These are phyloP conservation scores for Termitomyces sp. DNA, from an alignment of 768 basidiomycete species.

Conservation along the genomic window DNA sequence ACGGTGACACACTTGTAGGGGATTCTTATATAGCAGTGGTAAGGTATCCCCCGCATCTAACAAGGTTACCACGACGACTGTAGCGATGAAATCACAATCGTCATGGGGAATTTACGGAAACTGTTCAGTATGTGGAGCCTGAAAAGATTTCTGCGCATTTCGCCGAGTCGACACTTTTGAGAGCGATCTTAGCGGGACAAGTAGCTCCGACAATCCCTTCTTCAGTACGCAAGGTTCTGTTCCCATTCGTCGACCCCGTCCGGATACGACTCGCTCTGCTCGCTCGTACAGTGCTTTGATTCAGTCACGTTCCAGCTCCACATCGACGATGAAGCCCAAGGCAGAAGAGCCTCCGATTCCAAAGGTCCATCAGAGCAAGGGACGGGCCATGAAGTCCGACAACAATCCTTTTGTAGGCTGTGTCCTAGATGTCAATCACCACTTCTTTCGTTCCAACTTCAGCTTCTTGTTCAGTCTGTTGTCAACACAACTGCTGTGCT, in stretches of 20 bases:
- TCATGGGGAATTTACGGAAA: conserved; percentile 66
- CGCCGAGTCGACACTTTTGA: conserved; percentile 9
- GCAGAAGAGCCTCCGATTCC: not conserved
- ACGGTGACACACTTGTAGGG: conserved; percentile 40
- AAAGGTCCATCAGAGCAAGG: conserved; percentile 20
- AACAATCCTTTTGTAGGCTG: conserved; percentile 30
- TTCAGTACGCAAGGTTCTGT: conserved; percentile 23
- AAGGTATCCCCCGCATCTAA: no score
- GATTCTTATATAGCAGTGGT: conserved; percentile 29
- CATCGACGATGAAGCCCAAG: no score
- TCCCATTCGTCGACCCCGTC: conserved; percentile 20
- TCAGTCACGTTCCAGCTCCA: conserved; percentile 34
- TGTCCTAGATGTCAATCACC: no score
- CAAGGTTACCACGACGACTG: conserved; percentile 28
- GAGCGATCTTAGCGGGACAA: conserved; percentile 22
- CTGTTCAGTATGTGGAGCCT: conserved; percentile 36
- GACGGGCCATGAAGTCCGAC: conserved; percentile 7
- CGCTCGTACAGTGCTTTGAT: conserved; percentile 25
- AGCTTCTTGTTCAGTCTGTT: not conserved
- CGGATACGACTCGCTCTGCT: conserved; percentile 36
- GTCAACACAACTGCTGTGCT: not conserved
- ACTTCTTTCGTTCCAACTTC: not conserved
- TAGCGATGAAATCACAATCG: conserved; percentile 48
- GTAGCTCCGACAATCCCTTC: conserved; percentile 37
- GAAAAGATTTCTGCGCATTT: conserved; percentile 22